These are phyloP conservation scores for Populus pruinosa DNA, from an alignment of 345 rosid genomes.

Conservation along the genomic window DNA sequence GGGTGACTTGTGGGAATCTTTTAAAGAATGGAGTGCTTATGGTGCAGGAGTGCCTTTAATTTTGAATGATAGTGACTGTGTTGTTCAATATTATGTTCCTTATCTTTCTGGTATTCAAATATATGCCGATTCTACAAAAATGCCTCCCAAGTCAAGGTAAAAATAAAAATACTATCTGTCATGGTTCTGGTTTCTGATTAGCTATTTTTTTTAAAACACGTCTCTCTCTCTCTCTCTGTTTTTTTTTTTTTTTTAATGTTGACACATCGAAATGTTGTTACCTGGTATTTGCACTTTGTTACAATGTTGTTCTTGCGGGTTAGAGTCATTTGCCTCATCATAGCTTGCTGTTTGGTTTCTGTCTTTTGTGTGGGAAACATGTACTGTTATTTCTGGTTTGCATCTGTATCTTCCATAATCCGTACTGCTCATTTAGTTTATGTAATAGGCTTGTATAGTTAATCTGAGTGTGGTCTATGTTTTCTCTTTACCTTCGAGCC, in stretches of 20 bases:
- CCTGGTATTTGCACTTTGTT: no score
- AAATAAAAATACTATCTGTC: not conserved
- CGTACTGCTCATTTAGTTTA: not conserved
- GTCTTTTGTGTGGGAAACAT: not conserved
- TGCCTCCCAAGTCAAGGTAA: constrained; percentile 12
- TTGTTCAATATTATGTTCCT: constrained; percentile 48
- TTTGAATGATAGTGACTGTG: constrained; percentile 31
- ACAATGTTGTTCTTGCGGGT: no score
- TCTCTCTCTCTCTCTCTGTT: no score
- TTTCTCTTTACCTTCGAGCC: not conserved
- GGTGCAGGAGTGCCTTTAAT: constrained; percentile 46
- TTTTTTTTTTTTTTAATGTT: not conserved
- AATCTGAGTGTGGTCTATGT: not conserved
- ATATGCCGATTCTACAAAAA: constrained; percentile 20
- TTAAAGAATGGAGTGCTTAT: constrained; percentile 50
- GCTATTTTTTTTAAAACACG: not conserved
- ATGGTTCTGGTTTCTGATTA: not conserved
- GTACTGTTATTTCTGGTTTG: not conserved
- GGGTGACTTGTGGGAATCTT: constrained; percentile 46
- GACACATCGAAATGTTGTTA: no score
- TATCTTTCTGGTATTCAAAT: constrained; percentile 49
- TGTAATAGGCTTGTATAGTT: not conserved
- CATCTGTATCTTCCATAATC: not conserved
- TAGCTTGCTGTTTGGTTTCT: not conserved
- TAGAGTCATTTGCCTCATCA: not conserved